phyloP scores from a whole-genome alignment of 2,329 filamentous ascomycete genomes.

The Paramyrothecium sp. region DNA sequence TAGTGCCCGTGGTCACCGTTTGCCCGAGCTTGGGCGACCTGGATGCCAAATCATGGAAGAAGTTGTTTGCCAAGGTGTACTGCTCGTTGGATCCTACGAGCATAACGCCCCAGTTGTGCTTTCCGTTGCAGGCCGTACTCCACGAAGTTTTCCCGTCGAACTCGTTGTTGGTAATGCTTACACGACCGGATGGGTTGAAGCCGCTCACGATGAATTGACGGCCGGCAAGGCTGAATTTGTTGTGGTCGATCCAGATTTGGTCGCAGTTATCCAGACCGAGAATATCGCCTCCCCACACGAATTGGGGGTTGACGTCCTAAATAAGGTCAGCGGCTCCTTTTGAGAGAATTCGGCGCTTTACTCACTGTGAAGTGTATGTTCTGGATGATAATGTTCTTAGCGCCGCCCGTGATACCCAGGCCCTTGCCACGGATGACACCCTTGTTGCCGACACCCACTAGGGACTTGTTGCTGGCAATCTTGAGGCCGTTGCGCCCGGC shows the following conservation, averaged over 20 bases:
- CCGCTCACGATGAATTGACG: background rate
- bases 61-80: background rate
- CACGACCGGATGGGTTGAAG: background rate
- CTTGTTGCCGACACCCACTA: slow-evolving; percentile 34
- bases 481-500: background rate
- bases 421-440: slow-evolving; percentile 40
- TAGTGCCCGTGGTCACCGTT: background rate
- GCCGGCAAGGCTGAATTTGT: slow-evolving; percentile 5
- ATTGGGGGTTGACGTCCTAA: slow-evolving; percentile 11
- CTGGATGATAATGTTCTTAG: slow-evolving; percentile 32
- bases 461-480: slow-evolving; percentile 37
- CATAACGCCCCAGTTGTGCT: background rate
- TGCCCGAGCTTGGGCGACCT: background rate
- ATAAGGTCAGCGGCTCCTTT: too few species aligned
- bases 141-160: background rate
- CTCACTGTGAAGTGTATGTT: slow-evolving; percentile 12
- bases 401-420: slow-evolving; percentile 25
- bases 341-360: too few species aligned
- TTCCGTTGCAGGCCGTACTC: background rate
- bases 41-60: background rate
- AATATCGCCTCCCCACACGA: slow-evolving; percentile 16
- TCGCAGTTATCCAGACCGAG: slow-evolving; percentile 8
- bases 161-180: background rate
- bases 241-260: slow-evolving; percentile 15
- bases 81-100: background rate